phyloP scores from a whole-genome alignment of 1,284 basidiomycete genomes.

The Sphagnurus paluster region DNA sequence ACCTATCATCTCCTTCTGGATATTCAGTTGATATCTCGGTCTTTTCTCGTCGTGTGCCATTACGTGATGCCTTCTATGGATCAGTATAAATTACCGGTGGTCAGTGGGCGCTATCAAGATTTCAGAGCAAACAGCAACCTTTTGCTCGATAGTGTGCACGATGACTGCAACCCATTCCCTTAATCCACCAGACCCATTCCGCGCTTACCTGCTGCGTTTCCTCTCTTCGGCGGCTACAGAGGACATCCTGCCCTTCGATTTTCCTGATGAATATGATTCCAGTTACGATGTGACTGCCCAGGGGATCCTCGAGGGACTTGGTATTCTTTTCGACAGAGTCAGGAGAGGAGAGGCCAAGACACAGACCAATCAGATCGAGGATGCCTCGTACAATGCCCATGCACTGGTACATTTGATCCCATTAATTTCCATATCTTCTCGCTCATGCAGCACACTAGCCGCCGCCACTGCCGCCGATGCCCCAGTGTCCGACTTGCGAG shows the following conservation, averaged over 20 bases:
- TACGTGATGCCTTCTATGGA: too few species aligned
- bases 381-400: neutral
- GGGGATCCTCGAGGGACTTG: constrained; percentile 1
- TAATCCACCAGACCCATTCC: constrained; percentile 1
- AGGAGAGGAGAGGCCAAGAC: neutral
- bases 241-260: neutral
- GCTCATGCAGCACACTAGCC: too few species aligned
- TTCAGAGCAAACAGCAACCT: too few species aligned
- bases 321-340: neutral
- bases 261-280: neutral
- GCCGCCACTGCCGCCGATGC: neutral
- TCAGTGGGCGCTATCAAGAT: too few species aligned
- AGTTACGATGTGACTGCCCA: constrained; percentile 2
- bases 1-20: too few species aligned
- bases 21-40: too few species aligned
- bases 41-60: too few species aligned
- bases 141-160: too few species aligned
- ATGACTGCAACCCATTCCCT: neutral
- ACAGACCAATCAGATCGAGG: neutral
- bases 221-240: neutral
- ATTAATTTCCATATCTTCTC: too few species aligned
- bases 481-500: neutral
- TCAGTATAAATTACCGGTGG: too few species aligned
- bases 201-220: neutral
- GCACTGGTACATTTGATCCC: neutral